Evolutionary conservation across 768 basidiomycete genomes (phyloP), one percentile per base, ranked within the genome.

Genomic region (Calocera viscosa): DNA sequence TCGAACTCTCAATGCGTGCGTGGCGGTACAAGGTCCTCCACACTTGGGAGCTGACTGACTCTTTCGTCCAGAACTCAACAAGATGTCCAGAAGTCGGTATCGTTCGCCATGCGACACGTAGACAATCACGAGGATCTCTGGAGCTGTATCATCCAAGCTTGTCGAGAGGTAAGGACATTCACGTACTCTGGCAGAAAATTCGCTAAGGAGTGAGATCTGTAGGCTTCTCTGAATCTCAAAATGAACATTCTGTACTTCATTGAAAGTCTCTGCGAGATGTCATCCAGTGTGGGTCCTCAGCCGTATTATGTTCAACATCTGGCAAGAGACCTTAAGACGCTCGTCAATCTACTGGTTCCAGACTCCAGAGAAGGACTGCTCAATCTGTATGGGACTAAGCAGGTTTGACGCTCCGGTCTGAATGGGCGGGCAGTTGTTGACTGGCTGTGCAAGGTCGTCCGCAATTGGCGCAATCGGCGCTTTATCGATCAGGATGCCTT

Each of bases 201-300:
- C 19, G 24, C 22, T 60, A 63, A 63, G 10, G 1, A 8, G 53
- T 28, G 32, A 49, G 28, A 64, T 41, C 24, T 49, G 10, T 65
- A 90, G 90, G 91, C 89, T 64, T 86, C 89, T 0, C 85, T 95
- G 22, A 94, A 96, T 75, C 85, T 88, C 33, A 81, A 91, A n/a
- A 94, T 97, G 71, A 96, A 96, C 75, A 87, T 95, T 68, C 79
- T 96, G 0, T 92, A 95, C 75, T 86, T 94, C 73, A 83, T 97
- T 47, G 93, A 95, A 75, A 86, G 89, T 0, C 81, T 96, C 14
- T 93, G 89, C 75, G 90, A 91, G 72, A 82, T 85, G 0, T 90
- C 85, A 34, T 84, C 85, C 63, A 87, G 84, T 71, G 83, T 32
- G 17, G 53, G 30, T 22, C 39, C 63, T 26, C 39, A 64, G 41